A percentile compares a stretch with the other conserved stretches of the same genome.
These are phyloP conservation scores for Oryza meyeriana DNA, from an alignment of 176 grass and related monocot genomes.

Conservation along the genomic window DNA sequence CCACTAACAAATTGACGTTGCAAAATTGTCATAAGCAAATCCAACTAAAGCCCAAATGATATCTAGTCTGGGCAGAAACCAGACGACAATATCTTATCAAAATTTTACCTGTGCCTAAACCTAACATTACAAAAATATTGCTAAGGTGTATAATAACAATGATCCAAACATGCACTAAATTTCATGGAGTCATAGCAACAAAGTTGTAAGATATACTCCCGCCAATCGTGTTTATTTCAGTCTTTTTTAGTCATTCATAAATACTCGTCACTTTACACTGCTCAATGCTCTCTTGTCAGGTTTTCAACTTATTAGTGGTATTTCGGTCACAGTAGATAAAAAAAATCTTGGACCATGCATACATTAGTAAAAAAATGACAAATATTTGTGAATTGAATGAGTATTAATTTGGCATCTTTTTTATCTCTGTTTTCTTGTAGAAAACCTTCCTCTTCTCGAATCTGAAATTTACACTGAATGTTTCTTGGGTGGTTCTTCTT, in stretches of 20 bases:
- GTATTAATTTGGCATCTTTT: too few species aligned
- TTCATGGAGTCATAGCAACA: not conserved
- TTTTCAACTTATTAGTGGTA: not conserved
- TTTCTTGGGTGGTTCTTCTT: too few species aligned
- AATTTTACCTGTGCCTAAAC: not conserved
- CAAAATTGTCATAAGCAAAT: not conserved
- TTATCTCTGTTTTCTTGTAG: too few species aligned
- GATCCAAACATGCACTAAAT: too few species aligned
- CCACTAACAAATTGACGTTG: not conserved
- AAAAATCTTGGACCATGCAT: too few species aligned
- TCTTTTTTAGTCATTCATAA: not conserved
- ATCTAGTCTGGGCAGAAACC: too few species aligned
- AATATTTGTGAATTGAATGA: not conserved
- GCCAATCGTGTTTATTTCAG: not conserved
- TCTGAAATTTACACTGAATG: too few species aligned
- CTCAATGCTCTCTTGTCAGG: too few species aligned
- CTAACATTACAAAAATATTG: too few species aligned
- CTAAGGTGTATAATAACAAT: too few species aligned
- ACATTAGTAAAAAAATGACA: not conserved
- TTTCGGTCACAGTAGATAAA: too few species aligned
- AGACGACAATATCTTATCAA: not conserved
- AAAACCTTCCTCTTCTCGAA: too few species aligned
- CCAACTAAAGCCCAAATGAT: not conserved
- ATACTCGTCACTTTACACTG: not conserved
- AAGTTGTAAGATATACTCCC: not conserved